Base-by-base conservation (phyloP, 257 asterid genomes). In the Schizonepeta tenuifolia region DNA sequence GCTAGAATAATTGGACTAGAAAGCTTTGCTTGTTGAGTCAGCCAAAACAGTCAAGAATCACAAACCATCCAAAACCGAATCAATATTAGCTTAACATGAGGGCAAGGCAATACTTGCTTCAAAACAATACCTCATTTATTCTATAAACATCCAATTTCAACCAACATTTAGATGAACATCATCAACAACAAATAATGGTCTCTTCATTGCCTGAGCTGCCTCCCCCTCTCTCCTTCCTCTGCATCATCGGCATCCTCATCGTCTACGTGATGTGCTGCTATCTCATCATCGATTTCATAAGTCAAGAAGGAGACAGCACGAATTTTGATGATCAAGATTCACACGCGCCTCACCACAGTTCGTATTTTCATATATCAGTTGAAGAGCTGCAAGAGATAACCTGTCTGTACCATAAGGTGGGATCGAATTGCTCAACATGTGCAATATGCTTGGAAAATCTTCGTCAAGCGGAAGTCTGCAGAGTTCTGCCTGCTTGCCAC, bases 381-480 rank as follows among this genome's bases (percentile, higher is more conserved):
- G 82, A 84, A 21, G 94, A 79, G 75, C 77, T 88, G 57, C 86
- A 84, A 72, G 83, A 74, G 44, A 82, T 86, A 6, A 78, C 76
- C 35, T 80, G 77, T 65, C 72, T 79, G 70, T 81, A 86, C 82
- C 63, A 51, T 28, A 71, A 50, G 14, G 79, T 67, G 15, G 81
- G 70, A 14, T 55, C 77, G 12, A 73, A 33, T 8, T 28, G 74
- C 58, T 73, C 79, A 0, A 73, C 61, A 0, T 85, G 93, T 51
- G 89, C 85, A 10, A 83, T 89, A 58, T 89, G 96, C 55, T 72
- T 89, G 84, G 94, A 86, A 6, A 65, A 71, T 31, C 76, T 86
- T 10, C 74, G 66, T 61, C 78, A 71, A 6, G 74, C 77, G 0
- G 81, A 86, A 7, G 57, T 87, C 12, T 86, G 94, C 80, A 76